Percentiles rank a stretch among this genome's conserved stretches.
Evolutionary conservation across 2,329 filamentous ascomycete genomes (phyloP).

Genomic region (Dactylellina haptotyla): DNA sequence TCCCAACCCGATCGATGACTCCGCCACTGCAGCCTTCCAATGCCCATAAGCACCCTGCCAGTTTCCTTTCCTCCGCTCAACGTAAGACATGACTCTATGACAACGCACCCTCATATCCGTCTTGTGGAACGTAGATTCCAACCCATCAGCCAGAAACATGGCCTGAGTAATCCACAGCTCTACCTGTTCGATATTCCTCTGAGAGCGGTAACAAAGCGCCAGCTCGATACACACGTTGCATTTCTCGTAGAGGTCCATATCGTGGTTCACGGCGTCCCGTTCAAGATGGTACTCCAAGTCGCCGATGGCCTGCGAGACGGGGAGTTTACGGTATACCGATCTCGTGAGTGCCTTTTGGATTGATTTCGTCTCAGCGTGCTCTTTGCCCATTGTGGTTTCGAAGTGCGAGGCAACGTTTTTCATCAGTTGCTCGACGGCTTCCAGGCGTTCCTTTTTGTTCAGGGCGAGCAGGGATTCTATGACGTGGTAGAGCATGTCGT

Average conservation of each 20-base stretch:
- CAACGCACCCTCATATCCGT: conserved; percentile 32
- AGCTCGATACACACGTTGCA: conserved; percentile 46
- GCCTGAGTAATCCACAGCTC: conserved; percentile 28
- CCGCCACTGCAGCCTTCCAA: conserved; percentile 24
- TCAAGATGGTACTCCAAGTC: conserved; percentile 6
- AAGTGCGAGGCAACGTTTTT: conserved; percentile 27
- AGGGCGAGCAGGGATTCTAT: conserved; percentile 16
- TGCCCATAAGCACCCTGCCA: conserved; percentile 37
- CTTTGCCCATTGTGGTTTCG: background rate
- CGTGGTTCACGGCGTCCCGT: conserved; percentile 8
- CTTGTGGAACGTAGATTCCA: conserved; percentile 17
- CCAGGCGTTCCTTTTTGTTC: conserved; percentile 19
- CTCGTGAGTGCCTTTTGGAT: conserved; percentile 44
- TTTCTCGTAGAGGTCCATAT: conserved; percentile 32
- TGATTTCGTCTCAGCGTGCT: conserved; percentile 32
- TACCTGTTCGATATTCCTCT: conserved; percentile 15
- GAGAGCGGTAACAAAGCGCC: conserved; percentile 36
- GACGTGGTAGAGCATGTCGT: conserved; percentile 26
- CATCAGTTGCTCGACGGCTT: conserved; percentile 37
- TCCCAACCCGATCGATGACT: conserved; percentile 29
- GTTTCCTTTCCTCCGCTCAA: conserved; percentile 36
- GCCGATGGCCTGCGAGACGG: conserved; percentile 35
- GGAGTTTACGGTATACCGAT: conserved; percentile 29
- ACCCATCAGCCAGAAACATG: conserved; percentile 5
- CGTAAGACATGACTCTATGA: conserved; percentile 44